Percentiles rank a stretch among this genome's conserved stretches.
Conservation (phyloP, 805 yeast species). For the Nakazawaea anatomiae region DNA sequence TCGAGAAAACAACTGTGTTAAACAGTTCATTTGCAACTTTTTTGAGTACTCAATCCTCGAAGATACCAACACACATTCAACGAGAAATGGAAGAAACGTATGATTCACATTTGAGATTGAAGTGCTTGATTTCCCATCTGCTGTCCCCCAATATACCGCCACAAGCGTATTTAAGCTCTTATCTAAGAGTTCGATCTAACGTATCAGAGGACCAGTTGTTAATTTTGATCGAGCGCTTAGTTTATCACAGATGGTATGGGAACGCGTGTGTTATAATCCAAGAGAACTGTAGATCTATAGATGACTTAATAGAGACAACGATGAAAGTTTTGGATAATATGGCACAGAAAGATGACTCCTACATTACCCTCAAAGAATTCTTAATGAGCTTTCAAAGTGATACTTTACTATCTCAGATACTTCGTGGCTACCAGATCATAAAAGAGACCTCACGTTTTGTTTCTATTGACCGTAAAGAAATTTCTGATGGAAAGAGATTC, state of each 20-base stretch:
- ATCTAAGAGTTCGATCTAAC: constrained; percentile 3
- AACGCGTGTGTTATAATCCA: background rate
- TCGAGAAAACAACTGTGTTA: background rate
- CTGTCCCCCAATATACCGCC: background rate
- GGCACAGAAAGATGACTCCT: background rate
- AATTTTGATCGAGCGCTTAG: background rate
- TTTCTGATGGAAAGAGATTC: no score
- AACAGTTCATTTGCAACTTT: background rate
- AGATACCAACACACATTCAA: background rate
- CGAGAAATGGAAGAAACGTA: background rate
- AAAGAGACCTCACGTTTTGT: no score
- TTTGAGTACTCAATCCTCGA: background rate
- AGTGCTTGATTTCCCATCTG: background rate
- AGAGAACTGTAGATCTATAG: background rate
- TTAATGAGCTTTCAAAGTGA: background rate
- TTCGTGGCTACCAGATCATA: background rate
- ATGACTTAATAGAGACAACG: background rate
- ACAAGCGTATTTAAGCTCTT: constrained; percentile 2
- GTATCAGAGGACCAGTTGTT: background rate
- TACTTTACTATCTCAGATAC: background rate
- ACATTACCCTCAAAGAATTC: constrained; percentile 2
- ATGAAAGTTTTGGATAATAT: background rate
- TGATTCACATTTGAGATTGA: constrained; percentile 5
- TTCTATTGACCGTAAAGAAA: no score
- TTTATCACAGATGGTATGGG: constrained; percentile 3